Percentiles rank a stretch among this genome's conserved stretches.
phyloP scores from a whole-genome alignment of 768 basidiomycete genomes.

The Mycena rosella region DNA sequence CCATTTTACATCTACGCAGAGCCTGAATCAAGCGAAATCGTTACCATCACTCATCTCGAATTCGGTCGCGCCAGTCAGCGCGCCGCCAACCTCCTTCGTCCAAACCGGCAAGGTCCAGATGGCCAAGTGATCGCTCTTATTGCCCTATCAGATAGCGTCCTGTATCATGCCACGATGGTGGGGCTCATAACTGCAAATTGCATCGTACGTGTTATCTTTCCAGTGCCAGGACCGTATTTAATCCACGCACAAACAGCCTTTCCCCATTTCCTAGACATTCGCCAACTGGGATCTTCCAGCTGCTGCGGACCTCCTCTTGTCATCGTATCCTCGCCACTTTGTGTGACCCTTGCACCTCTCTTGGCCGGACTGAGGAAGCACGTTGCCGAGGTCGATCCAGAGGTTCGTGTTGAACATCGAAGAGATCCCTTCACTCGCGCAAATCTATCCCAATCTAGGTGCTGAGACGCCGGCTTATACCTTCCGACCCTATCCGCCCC shows the following conservation, averaged over 20 bases:
- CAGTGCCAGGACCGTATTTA: background rate
- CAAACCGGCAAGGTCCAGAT: too few relatives aligned
- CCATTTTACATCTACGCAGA: background rate
- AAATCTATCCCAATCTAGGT: slow-evolving; percentile 2
- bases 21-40: slow-evolving; percentile 23
- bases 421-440: background rate
- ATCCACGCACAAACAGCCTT: background rate
- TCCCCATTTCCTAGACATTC: background rate
- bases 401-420: background rate
- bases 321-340: background rate
- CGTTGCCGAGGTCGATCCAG: slow-evolving; percentile 32
- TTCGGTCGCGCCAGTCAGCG: too few relatives aligned
- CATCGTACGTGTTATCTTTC: background rate
- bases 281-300: background rate
- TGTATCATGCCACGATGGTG: too few relatives aligned
- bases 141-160: too few relatives aligned
- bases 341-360: background rate
- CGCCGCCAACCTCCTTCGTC: too few relatives aligned
- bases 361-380: slow-evolving; percentile 9
- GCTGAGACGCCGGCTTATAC: background rate
- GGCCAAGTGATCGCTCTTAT: too few relatives aligned
- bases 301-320: background rate
- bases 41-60: background rate
- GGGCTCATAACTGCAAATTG: too few relatives aligned
- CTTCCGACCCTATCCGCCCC: slow-evolving; percentile 15